Conservation (phyloP, 768 basidiomycete species). For the Agaricus subrufescens region DNA sequence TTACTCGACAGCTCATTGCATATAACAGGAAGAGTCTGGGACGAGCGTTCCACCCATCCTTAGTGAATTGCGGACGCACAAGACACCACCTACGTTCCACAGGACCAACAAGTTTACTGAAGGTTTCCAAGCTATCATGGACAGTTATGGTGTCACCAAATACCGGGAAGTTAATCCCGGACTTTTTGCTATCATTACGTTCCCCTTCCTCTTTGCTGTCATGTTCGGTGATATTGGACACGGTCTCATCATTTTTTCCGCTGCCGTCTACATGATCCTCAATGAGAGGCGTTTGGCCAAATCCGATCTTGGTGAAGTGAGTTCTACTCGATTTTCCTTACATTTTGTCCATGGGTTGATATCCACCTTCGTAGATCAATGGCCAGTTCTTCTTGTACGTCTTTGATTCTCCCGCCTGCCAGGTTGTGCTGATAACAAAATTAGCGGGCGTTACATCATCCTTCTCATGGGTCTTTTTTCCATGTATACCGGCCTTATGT, state of each 20-base stretch:
- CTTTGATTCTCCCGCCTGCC: neutral
- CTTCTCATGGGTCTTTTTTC: slow-evolving; percentile 97
- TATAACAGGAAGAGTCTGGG: slow-evolving; percentile 75
- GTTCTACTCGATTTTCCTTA: slow-evolving; percentile 13
- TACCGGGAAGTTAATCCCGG: slow-evolving; percentile 99
- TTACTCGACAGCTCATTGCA: slow-evolving; percentile 16
- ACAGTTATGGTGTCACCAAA: slow-evolving; percentile 89
- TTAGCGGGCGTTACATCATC: slow-evolving; percentile 96
- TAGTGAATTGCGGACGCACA: slow-evolving; percentile 83
- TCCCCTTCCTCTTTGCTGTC: slow-evolving; percentile 98
- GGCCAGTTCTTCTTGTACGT: slow-evolving; percentile 92
- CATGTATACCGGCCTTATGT: slow-evolving; percentile 93
- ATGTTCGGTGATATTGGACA: slow-evolving; percentile 99
- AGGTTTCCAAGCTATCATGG: slow-evolving; percentile 97
- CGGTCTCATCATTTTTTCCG: slow-evolving; percentile 74
- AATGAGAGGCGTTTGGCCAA: slow-evolving; percentile 79
- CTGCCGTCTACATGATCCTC: slow-evolving; percentile 81
- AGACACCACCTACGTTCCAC: slow-evolving; percentile 93
- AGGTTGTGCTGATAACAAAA: slow-evolving; percentile 12
- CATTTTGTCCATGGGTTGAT: neutral
- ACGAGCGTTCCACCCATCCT: slow-evolving; percentile 90
- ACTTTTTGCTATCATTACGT: slow-evolving; percentile 85
- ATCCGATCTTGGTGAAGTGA: slow-evolving; percentile 68
- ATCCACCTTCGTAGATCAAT: slow-evolving; percentile 48
- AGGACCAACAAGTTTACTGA: slow-evolving; percentile 95